Conservation (phyloP, 1,139 yeast species). For the Yamadazyma spencermartinsiae region DNA sequence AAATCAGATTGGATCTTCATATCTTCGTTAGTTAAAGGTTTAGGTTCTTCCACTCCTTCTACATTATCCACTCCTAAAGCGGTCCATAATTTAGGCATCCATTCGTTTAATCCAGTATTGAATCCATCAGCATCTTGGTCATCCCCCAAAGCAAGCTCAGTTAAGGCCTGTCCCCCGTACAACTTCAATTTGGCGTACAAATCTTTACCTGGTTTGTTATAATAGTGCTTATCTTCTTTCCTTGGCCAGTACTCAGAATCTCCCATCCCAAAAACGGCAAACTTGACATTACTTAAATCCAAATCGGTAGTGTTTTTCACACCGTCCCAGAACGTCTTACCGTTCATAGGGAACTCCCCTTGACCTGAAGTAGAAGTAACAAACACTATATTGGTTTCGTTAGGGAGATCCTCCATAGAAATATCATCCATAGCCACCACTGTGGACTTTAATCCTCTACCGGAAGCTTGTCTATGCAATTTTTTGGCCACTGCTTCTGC, state of each 20-base stretch:
- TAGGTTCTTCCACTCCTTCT: constrained; percentile 90
- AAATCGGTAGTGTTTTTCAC: constrained; percentile 68
- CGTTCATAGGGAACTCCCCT: constrained; percentile 97
- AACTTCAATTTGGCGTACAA: constrained; percentile 61
- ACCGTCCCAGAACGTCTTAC: constrained; percentile 87
- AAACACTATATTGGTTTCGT: constrained; percentile 80
- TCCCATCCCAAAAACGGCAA: constrained; percentile 87
- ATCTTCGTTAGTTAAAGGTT: constrained; percentile 94
- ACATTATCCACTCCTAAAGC: constrained; percentile 84
- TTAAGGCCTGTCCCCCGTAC: constrained; percentile 72
- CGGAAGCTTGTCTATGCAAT: constrained; percentile 78
- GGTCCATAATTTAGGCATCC: constrained; percentile 87
- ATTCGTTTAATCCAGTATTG: constrained; percentile 81
- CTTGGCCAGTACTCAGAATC: constrained; percentile 97
- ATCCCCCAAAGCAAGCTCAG: constrained; percentile 86
- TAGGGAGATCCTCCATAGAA: constrained; percentile 74
- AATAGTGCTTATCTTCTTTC: constrained; percentile 90
- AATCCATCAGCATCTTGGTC: constrained; percentile 97
- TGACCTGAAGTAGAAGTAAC: constrained; percentile 93
- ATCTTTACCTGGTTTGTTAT: constrained; percentile 89
- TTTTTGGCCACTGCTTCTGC: constrained; percentile 85
- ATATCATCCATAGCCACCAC: constrained; percentile 84
- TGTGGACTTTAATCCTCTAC: constrained; percentile 80
- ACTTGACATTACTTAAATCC: constrained; percentile 69
- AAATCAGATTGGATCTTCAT: constrained; percentile 85